Evolutionary conservation across 2,329 filamentous ascomycete genomes (phyloP).

Genomic region (Cercospora janseana): DNA sequence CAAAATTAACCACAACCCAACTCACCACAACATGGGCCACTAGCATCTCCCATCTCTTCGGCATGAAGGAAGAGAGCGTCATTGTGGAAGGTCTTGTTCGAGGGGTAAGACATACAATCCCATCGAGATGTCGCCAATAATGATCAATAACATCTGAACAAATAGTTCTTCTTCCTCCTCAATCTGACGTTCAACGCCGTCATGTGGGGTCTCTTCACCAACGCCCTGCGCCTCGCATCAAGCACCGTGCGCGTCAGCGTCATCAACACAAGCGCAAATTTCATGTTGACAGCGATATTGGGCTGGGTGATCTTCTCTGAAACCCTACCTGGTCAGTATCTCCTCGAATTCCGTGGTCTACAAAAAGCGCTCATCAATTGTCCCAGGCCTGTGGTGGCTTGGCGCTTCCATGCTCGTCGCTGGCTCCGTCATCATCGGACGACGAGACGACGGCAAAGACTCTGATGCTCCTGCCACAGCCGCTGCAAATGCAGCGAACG

Average conservation of each 20-base stretch:
- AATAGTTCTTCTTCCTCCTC: conserved; percentile 68
- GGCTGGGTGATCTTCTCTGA: conserved; percentile 71
- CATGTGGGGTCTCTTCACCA: conserved; percentile 84
- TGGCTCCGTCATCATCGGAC: conserved; percentile 75
- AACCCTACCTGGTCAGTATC: conserved; percentile 55
- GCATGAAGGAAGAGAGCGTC: conserved; percentile 47
- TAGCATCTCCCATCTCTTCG: conserved; percentile 49
- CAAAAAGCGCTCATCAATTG: no score
- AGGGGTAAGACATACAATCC: conserved; percentile 44
- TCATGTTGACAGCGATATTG: conserved; percentile 72
- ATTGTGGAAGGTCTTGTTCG: conserved; percentile 52
- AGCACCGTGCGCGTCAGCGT: conserved; percentile 78
- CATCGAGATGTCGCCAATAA: not conserved
- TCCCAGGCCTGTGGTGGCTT: conserved; percentile 66
- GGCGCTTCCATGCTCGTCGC: conserved; percentile 70
- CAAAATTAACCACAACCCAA: conserved; percentile 70
- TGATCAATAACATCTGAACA: not conserved
- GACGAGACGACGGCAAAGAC: conserved; percentile 58
- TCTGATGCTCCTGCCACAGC: conserved; percentile 25
- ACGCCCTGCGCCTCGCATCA: conserved; percentile 68
- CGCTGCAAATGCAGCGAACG: conserved; percentile 21
- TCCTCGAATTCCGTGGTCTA: no score
- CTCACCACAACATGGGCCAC: conserved; percentile 56
- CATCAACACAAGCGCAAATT: conserved; percentile 80
- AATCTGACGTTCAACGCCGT: conserved; percentile 74